Percentiles rank a stretch among this genome's conserved stretches.
phyloP scores from a whole-genome alignment of 2,329 filamentous ascomycete species.

The Colletotrichum sp. region DNA sequence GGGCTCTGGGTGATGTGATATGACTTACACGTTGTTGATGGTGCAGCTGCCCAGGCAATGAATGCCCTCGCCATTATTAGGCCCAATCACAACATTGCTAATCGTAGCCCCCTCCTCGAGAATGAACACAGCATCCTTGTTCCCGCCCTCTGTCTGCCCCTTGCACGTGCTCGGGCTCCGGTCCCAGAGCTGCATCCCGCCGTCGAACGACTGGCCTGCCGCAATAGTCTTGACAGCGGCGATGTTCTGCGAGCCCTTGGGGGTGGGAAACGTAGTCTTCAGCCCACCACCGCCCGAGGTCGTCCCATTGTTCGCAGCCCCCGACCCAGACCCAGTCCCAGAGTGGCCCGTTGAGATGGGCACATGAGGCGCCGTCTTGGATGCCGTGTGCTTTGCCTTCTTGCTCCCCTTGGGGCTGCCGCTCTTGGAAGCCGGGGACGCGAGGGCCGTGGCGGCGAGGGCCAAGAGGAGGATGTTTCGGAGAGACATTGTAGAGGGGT shows the following conservation, averaged over 20 bases:
- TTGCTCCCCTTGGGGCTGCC: not conserved
- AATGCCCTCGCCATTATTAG: slow-evolving; percentile 47
- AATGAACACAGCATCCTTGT: slow-evolving; percentile 44
- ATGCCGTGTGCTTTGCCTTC: not conserved
- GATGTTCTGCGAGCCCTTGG: slow-evolving; percentile 12
- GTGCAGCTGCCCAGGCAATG: slow-evolving; percentile 49
- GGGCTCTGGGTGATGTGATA: too few relatives aligned
- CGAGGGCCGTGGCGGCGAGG: not conserved
- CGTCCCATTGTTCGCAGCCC: not conserved
- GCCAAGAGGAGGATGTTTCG: slow-evolving; percentile 13
- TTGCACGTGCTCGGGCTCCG: slow-evolving; percentile 43
- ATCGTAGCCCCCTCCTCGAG: slow-evolving; percentile 45
- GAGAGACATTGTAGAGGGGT: not conserved
- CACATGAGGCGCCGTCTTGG: not conserved
- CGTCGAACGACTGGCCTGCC: slow-evolving; percentile 16
- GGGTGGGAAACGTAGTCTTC: slow-evolving; percentile 4
- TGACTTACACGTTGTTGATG: slow-evolving; percentile 29
- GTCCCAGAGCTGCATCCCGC: slow-evolving; percentile 32
- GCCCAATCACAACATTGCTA: slow-evolving; percentile 49
- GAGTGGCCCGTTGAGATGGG: not conserved
- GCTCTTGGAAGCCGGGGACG: not conserved
- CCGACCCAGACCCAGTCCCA: not conserved
- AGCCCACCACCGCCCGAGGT: not conserved
- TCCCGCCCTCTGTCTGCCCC: slow-evolving; percentile 46
- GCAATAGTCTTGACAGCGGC: slow-evolving; percentile 12